Evolutionary conservation across 169 alveolate species (phyloP).

Genomic region (Eimeria maxima): DNA sequence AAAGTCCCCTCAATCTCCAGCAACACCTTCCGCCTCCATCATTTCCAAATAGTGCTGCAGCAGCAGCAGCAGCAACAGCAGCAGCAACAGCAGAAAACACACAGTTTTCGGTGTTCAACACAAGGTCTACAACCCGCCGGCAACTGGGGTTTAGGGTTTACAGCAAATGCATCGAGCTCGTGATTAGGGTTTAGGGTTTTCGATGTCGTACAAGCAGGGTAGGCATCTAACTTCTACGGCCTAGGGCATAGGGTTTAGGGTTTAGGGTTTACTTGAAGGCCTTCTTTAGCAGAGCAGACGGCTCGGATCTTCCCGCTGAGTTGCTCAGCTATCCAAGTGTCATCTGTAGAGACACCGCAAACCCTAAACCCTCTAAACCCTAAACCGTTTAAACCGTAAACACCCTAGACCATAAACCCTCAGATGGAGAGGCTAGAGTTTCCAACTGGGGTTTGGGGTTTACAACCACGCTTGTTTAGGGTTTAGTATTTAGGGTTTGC

Average conservation of each 20-base stretch:
- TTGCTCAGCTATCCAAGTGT: not conserved
- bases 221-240: too few species aligned
- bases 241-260: constrained; percentile 36
- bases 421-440: not conserved
- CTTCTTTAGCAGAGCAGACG: not conserved
- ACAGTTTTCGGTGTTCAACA: not conserved
- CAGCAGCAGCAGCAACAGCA: constrained; percentile 11
- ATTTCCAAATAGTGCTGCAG: not conserved
- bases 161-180: not conserved
- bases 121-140: not conserved
- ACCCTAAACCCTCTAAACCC: constrained; percentile 4
- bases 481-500: not conserved
- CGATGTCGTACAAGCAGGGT: not conserved
- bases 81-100: not conserved
- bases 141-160: constrained; percentile 26
- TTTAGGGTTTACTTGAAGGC: not conserved
- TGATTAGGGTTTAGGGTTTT: not conserved
- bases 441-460: not conserved
- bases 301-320: not conserved
- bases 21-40: not conserved
- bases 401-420: not conserved
- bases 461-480: not conserved
- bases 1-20: not conserved
- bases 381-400: not conserved
- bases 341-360: not conserved